Conservation (phyloP, 805 yeast genomes). For the Lipomyces japonicus region DNA sequence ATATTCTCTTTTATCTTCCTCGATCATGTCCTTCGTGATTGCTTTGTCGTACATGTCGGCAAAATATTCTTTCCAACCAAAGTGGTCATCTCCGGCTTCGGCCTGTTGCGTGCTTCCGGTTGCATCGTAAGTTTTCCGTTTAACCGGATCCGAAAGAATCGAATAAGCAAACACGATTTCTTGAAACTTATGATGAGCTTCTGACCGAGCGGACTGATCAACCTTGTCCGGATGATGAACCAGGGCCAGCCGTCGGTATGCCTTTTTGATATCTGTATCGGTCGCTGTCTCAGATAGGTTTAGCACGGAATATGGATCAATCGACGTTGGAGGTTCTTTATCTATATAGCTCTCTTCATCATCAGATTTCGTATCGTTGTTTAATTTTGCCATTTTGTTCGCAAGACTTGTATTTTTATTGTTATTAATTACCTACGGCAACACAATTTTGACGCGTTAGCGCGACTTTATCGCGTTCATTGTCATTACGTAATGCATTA, state of each 20-base stretch:
- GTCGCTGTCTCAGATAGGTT: constrained; percentile 41
- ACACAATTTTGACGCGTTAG: no score
- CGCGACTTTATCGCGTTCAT: no score
- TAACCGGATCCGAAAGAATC: constrained; percentile 55
- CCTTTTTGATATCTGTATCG: constrained; percentile 57
- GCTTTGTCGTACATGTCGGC: constrained; percentile 35
- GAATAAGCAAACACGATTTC: constrained; percentile 71
- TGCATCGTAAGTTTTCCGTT: constrained; percentile 58
- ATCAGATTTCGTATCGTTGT: not conserved
- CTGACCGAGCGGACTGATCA: constrained; percentile 40
- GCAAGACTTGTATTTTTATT: no score
- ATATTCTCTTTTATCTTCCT: constrained; percentile 61
- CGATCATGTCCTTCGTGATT: constrained; percentile 48
- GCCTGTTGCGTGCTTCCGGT: constrained; percentile 60
- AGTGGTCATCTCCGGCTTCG: constrained; percentile 35
- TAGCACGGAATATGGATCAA: constrained; percentile 60
- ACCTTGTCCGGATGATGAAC: constrained; percentile 70
- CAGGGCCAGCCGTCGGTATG: constrained; percentile 62
- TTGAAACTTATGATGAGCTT: constrained; percentile 51
- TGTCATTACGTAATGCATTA: no score
- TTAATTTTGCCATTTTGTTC: no score
- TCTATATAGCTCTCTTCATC: no score
- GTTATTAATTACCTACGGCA: no score
- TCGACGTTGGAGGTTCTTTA: constrained; percentile 37
- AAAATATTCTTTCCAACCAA: constrained; percentile 39